Percentiles rank a stretch among this genome's conserved stretches.
These are phyloP conservation scores for Kwoniella pini DNA, from an alignment of 768 basidiomycete genomes.

Conservation along the genomic window DNA sequence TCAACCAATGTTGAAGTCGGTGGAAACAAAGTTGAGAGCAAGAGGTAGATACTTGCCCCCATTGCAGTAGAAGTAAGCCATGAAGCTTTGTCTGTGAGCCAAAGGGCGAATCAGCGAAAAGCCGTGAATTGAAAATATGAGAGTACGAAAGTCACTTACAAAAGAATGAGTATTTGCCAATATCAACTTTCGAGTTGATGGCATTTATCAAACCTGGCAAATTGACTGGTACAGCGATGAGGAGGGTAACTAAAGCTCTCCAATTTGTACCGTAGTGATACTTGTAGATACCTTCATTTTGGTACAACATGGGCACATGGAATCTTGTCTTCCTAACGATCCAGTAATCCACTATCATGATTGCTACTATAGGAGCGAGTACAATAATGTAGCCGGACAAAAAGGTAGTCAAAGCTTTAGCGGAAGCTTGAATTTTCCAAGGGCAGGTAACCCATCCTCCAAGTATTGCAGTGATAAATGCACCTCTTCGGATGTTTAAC, in stretches of 20 bases:
- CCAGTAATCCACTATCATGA: slow-evolving; percentile 71
- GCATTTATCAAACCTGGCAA: slow-evolving; percentile 75
- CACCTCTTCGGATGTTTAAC: slow-evolving; percentile 76
- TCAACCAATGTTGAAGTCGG: slow-evolving; percentile 56
- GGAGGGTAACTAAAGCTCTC: slow-evolving; percentile 70
- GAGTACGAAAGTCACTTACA: slow-evolving; percentile 59
- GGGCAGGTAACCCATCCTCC: slow-evolving; percentile 85
- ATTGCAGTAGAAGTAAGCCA: slow-evolving; percentile 51
- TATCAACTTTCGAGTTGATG: slow-evolving; percentile 67
- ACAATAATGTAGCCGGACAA: slow-evolving; percentile 74
- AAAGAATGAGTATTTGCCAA: slow-evolving; percentile 75
- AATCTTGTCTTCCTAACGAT: slow-evolving; percentile 69
- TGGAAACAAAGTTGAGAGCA: slow-evolving; percentile 56
- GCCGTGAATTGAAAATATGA: too few relatives aligned
- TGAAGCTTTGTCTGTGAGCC: slow-evolving; percentile 26
- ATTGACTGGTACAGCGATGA: slow-evolving; percentile 69
- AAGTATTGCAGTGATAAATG: slow-evolving; percentile 70
- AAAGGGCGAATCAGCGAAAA: background rate
- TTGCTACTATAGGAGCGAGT: slow-evolving; percentile 78
- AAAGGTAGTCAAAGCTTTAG: slow-evolving; percentile 35
- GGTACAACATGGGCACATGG: slow-evolving; percentile 82
- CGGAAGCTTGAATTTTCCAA: slow-evolving; percentile 74
- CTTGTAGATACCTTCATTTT: slow-evolving; percentile 73
- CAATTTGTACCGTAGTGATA: slow-evolving; percentile 80
- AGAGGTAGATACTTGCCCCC: slow-evolving; percentile 53